These are phyloP conservation scores for Calonectria pseudoturangicola DNA, from an alignment of 2,329 filamentous ascomycete genomes.

Conservation along the genomic window DNA sequence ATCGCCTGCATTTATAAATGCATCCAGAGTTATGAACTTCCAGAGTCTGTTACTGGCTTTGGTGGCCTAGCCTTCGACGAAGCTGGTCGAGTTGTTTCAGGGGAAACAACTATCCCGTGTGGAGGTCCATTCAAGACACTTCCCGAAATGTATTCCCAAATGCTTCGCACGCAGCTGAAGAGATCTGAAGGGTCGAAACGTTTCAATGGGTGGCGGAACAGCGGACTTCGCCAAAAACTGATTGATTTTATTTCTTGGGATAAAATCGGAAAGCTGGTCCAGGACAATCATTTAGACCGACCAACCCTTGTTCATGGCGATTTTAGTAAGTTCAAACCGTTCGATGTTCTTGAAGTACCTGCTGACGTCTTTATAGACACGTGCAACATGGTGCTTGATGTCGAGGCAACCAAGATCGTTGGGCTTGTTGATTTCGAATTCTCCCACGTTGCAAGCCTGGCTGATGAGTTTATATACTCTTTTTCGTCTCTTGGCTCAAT, in stretches of 20 bases:
- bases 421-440: slow-evolving; percentile 5
- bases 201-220: not conserved
- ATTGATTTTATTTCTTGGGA: not conserved
- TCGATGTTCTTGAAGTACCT: not conserved
- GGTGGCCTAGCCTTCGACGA: slow-evolving; percentile 1
- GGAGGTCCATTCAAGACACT: not conserved
- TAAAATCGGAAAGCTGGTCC: not conserved
- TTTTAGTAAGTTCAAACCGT: not conserved
- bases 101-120: not conserved
- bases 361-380: not conserved
- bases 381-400: not conserved
- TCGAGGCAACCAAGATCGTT: not conserved
- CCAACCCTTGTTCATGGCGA: not conserved
- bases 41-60: not conserved
- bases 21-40: not conserved
- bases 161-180: not conserved
- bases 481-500: not conserved
- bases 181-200: too few species aligned
- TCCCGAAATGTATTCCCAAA: not conserved
- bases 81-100: not conserved
- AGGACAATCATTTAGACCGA: not conserved
- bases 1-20: not conserved
- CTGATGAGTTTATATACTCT: not conserved
- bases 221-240: not conserved
- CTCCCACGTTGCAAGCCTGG: not conserved